Conservation (phyloP, 2,329 filamentous ascomycete species). For the Lachnellula suecica region DNA sequence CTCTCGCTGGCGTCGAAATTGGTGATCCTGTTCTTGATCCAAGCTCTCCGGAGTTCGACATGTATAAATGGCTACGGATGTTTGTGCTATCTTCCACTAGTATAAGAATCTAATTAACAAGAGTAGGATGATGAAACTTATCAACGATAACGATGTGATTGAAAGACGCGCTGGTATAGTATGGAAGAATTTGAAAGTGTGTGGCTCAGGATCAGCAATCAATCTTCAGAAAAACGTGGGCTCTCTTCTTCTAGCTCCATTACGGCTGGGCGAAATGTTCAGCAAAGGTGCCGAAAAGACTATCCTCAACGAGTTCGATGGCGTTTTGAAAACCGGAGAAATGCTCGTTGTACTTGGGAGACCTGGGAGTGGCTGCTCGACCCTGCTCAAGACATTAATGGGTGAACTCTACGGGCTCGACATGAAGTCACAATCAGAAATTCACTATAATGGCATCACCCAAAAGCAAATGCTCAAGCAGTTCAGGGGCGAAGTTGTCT, state of each 20-base stretch:
- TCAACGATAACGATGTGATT: slow-evolving; percentile 56
- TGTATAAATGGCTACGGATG: slow-evolving; percentile 51
- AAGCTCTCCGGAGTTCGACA: slow-evolving; percentile 48
- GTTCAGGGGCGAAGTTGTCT: slow-evolving; percentile 66
- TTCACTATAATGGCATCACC: slow-evolving; percentile 63
- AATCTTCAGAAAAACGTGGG: slow-evolving; percentile 68
- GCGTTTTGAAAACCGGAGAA: slow-evolving; percentile 62
- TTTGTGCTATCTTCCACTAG: neutral
- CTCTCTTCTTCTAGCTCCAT: slow-evolving; percentile 55
- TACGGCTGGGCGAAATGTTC: slow-evolving; percentile 57
- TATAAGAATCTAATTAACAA: neutral
- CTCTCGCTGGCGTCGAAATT: slow-evolving; percentile 37
- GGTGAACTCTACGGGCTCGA: slow-evolving; percentile 56
- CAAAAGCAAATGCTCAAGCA: slow-evolving; percentile 52
- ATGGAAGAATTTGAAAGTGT: slow-evolving; percentile 65
- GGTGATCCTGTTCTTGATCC: slow-evolving; percentile 53
- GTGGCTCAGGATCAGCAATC: slow-evolving; percentile 63
- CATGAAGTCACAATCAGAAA: slow-evolving; percentile 47
- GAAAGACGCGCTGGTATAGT: slow-evolving; percentile 57
- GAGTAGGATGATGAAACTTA: slow-evolving; percentile 36
- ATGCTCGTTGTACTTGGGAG: slow-evolving; percentile 68
- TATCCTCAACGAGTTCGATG: slow-evolving; percentile 65
- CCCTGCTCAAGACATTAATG: slow-evolving; percentile 62
- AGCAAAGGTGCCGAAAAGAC: slow-evolving; percentile 51
- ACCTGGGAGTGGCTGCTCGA: slow-evolving; percentile 64